Percentiles rank a stretch among this genome's conserved stretches.
Evolutionary conservation across 345 rosid genomes (phyloP).

Genomic region (Populus deltoides): DNA sequence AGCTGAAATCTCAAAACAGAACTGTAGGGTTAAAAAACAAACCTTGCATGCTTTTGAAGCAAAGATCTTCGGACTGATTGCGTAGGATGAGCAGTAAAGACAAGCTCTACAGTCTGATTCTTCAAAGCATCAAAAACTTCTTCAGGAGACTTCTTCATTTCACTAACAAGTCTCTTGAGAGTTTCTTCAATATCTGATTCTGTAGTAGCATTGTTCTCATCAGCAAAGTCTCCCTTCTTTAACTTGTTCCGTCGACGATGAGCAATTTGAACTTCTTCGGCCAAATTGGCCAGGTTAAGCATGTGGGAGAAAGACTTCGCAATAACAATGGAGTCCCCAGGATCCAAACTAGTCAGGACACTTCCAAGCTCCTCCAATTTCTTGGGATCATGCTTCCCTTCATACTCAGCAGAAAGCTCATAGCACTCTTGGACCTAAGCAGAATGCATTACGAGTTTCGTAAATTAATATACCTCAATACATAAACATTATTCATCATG

Average conservation of each 20-base stretch:
- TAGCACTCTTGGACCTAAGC: slow-evolving; percentile 88
- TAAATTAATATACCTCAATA: background rate
- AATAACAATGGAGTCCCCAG: slow-evolving; percentile 93
- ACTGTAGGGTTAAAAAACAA: slow-evolving; percentile 4
- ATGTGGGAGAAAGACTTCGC: slow-evolving; percentile 89
- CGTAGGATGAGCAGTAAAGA: slow-evolving; percentile 97
- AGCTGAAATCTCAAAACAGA: background rate
- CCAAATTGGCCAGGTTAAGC: slow-evolving; percentile 98
- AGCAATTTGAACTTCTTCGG: slow-evolving; percentile 98
- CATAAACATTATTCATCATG: slow-evolving; percentile 35
- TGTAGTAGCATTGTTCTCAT: slow-evolving; percentile 83
- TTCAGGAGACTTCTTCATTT: slow-evolving; percentile 81
- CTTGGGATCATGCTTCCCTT: slow-evolving; percentile 65
- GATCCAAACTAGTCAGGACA: slow-evolving; percentile 80
- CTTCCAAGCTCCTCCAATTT: slow-evolving; percentile 90
- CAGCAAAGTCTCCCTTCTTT: slow-evolving; percentile 82
- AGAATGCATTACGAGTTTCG: background rate
- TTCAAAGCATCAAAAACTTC: slow-evolving; percentile 89
- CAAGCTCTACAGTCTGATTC: slow-evolving; percentile 96
- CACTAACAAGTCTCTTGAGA: slow-evolving; percentile 74
- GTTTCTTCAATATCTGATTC: slow-evolving; percentile 97
- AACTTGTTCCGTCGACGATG: slow-evolving; percentile 71
- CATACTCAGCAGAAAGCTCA: slow-evolving; percentile 93
- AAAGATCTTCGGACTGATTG: slow-evolving; percentile 90
- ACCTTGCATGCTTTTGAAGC: slow-evolving; percentile 98